Evolutionary conservation across 345 rosid genomes (phyloP).

Genomic region (Conringia planisiliqua): DNA sequence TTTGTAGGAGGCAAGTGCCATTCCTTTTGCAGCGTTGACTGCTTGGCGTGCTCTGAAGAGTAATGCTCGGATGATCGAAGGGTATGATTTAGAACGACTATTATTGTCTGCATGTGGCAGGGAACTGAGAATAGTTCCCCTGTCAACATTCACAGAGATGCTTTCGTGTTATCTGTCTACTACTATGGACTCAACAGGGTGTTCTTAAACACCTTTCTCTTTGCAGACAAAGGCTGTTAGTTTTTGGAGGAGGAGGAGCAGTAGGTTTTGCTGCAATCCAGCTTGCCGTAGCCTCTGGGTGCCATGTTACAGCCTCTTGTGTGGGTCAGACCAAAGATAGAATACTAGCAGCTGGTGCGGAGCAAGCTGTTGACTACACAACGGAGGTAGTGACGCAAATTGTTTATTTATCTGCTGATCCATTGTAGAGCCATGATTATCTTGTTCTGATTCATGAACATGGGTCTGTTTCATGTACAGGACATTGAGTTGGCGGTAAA

Average conservation of each 20-base stretch:
- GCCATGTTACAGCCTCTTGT: slow-evolving; percentile 80
- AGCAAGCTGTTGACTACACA: slow-evolving; percentile 87
- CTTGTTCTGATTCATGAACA: neutral
- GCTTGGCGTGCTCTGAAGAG: slow-evolving; percentile 95
- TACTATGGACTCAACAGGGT: neutral
- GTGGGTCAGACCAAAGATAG: slow-evolving; percentile 61
- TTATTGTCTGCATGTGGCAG: neutral
- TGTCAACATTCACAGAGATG: neutral
- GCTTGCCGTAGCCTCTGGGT: slow-evolving; percentile 73
- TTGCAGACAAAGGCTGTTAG: slow-evolving; percentile 73
- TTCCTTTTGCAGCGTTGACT: slow-evolving; percentile 94
- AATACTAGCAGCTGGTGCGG: slow-evolving; percentile 70
- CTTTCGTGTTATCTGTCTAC: neutral
- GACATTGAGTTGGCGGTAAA: slow-evolving; percentile 74
- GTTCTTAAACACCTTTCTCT: neutral
- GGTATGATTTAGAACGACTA: slow-evolving; percentile 43
- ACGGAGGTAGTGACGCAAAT: slow-evolving; percentile 48
- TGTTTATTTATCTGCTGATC: slow-evolving; percentile 2
- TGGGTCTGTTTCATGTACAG: slow-evolving; percentile 39
- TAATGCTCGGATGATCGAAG: slow-evolving; percentile 83
- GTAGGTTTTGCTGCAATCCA: slow-evolving; percentile 94
- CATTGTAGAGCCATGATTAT: slow-evolving; percentile 3
- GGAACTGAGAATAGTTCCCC: neutral
- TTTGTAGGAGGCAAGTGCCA: slow-evolving; percentile 82
- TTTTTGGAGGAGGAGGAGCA: slow-evolving; percentile 94